A percentile compares a stretch with the other conserved stretches of the same genome.
phyloP scores from a whole-genome alignment of 2,329 filamentous ascomycete genomes.

The Pseudohalonectria lignicola region DNA sequence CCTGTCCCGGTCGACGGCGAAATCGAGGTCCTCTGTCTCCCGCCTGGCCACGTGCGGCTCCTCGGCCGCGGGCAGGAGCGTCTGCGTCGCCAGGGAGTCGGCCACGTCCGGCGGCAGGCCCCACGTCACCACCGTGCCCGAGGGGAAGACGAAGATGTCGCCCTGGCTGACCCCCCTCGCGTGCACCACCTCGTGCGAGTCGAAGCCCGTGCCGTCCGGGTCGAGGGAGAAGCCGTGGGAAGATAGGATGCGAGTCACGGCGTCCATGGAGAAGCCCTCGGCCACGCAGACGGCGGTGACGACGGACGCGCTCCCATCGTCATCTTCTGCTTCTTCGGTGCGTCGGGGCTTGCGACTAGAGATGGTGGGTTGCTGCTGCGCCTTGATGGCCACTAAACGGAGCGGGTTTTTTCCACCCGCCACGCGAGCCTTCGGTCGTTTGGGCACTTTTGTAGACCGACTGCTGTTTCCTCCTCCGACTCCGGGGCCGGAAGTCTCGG shows the following conservation, averaged over 20 bases:
- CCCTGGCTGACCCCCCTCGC: slow-evolving; percentile 53
- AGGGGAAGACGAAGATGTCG: slow-evolving; percentile 93
- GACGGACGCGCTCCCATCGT: slow-evolving; percentile 24
- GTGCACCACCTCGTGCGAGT: slow-evolving; percentile 51
- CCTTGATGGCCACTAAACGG: slow-evolving; percentile 75
- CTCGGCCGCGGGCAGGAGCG: slow-evolving; percentile 65
- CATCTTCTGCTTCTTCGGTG: slow-evolving; percentile 5
- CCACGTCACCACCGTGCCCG: slow-evolving; percentile 89
- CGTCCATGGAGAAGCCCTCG: slow-evolving; percentile 53
- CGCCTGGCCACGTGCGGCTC: slow-evolving; percentile 59
- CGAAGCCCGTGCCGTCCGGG: slow-evolving; percentile 49
- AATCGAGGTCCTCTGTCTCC: slow-evolving; percentile 87
- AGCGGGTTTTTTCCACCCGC: slow-evolving; percentile 51
- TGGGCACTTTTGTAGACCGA: no score
- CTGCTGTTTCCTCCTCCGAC: no score
- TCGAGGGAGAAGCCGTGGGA: slow-evolving; percentile 51
- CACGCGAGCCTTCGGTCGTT: slow-evolving; percentile 8
- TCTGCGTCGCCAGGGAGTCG: slow-evolving; percentile 55
- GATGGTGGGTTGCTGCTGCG: slow-evolving; percentile 48
- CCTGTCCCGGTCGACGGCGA: slow-evolving; percentile 60
- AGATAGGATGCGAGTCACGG: slow-evolving; percentile 44
- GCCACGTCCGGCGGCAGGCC: slow-evolving; percentile 69
- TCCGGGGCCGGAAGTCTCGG: no score
- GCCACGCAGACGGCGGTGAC: slow-evolving; percentile 52
- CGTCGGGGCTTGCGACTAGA: no score